phyloP scores from a whole-genome alignment of 2,329 filamentous ascomycete species.

The Trichoderma sp. region DNA sequence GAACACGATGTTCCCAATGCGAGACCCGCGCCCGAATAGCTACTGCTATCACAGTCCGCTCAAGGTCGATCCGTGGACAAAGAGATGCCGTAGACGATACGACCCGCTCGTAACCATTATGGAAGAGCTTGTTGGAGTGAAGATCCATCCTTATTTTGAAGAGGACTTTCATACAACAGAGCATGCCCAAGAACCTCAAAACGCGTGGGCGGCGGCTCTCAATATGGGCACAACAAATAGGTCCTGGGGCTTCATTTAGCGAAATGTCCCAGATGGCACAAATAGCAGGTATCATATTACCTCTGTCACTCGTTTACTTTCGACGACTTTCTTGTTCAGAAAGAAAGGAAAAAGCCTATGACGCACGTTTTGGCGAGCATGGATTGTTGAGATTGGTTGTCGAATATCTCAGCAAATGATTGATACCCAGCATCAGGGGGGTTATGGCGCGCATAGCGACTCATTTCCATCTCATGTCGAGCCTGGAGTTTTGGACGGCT shows the following conservation, averaged over 20 bases:
- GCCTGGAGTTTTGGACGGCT: slow-evolving; percentile 30
- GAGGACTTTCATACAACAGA: slow-evolving; percentile 49
- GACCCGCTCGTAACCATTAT: slow-evolving; percentile 45
- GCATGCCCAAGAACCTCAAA: slow-evolving; percentile 45
- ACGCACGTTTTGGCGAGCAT: slow-evolving; percentile 18
- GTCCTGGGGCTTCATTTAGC: slow-evolving; percentile 42
- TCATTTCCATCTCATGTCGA: slow-evolving; percentile 26
- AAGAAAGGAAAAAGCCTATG: slow-evolving; percentile 8
- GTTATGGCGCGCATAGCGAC: slow-evolving; percentile 20
- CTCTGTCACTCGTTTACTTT: slow-evolving; percentile 20
- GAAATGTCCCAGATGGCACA: slow-evolving; percentile 10
- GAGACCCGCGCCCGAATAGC: slow-evolving; percentile 44
- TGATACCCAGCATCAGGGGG: slow-evolving; percentile 23
- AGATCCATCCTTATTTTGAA: slow-evolving; percentile 48
- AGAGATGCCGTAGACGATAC: slow-evolving; percentile 49
- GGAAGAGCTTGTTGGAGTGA: slow-evolving; percentile 45
- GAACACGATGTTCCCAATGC: slow-evolving; percentile 43
- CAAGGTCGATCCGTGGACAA: slow-evolving; percentile 50
- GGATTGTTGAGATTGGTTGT: slow-evolving; percentile 17
- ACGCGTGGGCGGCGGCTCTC: slow-evolving; percentile 46
- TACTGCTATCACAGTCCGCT: slow-evolving; percentile 51
- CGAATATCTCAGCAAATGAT: slow-evolving; percentile 17
- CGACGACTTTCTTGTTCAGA: slow-evolving; percentile 11
- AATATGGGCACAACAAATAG: slow-evolving; percentile 36
- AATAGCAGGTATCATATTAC: slow-evolving; percentile 7